Evolutionary conservation across 1,284 basidiomycete genomes (phyloP), one percentile per base, ranked within the genome.

Genomic region (Neonothopanus nambi): DNA sequence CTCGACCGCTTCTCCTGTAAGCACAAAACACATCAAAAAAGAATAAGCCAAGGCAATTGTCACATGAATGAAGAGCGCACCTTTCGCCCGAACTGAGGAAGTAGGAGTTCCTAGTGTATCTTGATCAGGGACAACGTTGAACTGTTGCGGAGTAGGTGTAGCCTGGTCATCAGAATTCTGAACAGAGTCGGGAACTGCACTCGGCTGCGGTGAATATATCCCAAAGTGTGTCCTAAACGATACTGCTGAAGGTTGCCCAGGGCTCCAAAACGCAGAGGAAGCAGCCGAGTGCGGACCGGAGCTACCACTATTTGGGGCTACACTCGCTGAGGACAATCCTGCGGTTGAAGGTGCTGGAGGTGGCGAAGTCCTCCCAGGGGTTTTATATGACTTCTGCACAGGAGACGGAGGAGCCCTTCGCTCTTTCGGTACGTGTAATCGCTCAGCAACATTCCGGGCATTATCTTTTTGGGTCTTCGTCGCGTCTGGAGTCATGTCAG

Each of bases 401-500:
- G 52, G 52, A n/a, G 44, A 53, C n/a, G 52, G 52, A 9, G 65
- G 62, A 5, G 61, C 75, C 3, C 65, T 70, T 28, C 80, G 72
- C 23, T 75, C 77, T 60, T 79, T 79, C 1, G 84, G 87, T 8
- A 90, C 79, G 63, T 89, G 83, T 54, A 91, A 66, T 30, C 80
- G 78, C 18, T 84, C 81, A 13, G 89, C 88, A 21, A 91, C 78
- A 58, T 71, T 77, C 57, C 81, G 79, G 2, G 87, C 87, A 60
- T 87, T 81, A 7, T 72, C 80, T 7, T 74, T 78, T 67, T 87
- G 86, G 70, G 71, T 79, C 60, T 73, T 79, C 40, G 79, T 78
- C 12, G 75, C 79, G 44, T 88, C 84, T 2, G 87, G 85, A 44
- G 84, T 75, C 55, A 85, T 73, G 63, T 91, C 89, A 12, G 89